Evolutionary conservation across 1,139 yeast species (phyloP).

Genomic region (Candida buenavistaensis): DNA sequence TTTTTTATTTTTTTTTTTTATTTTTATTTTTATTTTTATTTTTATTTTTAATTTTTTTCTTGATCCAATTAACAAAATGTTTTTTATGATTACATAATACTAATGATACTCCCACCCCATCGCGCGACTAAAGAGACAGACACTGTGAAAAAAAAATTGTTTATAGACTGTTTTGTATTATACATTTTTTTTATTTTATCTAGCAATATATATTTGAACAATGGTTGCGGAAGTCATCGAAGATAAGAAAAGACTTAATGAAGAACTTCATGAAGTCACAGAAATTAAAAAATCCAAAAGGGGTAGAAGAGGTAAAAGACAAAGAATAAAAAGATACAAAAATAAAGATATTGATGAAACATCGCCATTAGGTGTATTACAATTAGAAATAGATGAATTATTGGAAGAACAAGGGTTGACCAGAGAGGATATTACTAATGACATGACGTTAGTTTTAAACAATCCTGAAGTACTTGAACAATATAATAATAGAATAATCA

Average conservation of each 20-base stretch:
- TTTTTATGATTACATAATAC: constrained; percentile 3
- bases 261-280: constrained; percentile 3
- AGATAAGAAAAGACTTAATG: constrained; percentile 11
- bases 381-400: constrained; percentile 68
- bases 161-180: not conserved
- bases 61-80: constrained; percentile 1
- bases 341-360: constrained; percentile 70
- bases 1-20: constrained; percentile 2
- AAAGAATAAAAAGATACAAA: constrained; percentile 42
- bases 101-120: constrained; percentile 1
- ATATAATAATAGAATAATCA: constrained; percentile 59
- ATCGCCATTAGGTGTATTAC: constrained; percentile 78
- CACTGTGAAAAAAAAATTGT: not conserved
- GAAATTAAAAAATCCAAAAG: constrained; percentile 4
- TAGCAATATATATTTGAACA: too few relatives aligned
- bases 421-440: constrained; percentile 54
- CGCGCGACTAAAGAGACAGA: not conserved
- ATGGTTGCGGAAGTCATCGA: constrained; percentile 6
- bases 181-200: not conserved
- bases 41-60: not conserved
- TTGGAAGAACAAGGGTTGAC: constrained; percentile 44
- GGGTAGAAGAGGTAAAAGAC: constrained; percentile 15
- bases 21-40: constrained; percentile 2
- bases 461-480: constrained; percentile 46
- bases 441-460: constrained; percentile 64